phyloP scores from a whole-genome alignment of 495 filamentous ascomycete species.

The Talaromyces nanjingensis region DNA sequence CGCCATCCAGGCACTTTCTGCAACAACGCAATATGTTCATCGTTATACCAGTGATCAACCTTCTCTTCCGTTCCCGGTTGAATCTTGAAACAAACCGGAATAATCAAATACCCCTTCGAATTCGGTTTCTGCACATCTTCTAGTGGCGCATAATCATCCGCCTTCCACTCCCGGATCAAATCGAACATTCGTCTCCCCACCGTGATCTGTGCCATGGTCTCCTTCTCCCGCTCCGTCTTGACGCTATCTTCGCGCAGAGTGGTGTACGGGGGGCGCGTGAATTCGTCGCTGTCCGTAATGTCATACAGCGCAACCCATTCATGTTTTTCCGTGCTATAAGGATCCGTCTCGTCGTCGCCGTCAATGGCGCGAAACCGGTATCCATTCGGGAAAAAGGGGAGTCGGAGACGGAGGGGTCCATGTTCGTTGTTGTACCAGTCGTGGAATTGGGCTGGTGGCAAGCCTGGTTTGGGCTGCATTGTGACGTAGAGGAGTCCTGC shows the following conservation, averaged over 20 bases:
- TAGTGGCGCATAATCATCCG: conserved; percentile 45
- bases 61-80: conserved; percentile 49
- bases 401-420: conserved; percentile 65
- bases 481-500: conserved; percentile 71
- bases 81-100: conserved; percentile 53
- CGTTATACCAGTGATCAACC: conserved; percentile 58
- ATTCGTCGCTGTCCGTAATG: conserved; percentile 61
- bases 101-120: conserved; percentile 52
- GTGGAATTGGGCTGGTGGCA: conserved; percentile 66
- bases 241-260: conserved; percentile 55
- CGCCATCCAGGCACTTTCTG: conserved; percentile 70
- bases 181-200: conserved; percentile 65
- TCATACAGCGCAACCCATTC: conserved; percentile 77
- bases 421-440: conserved; percentile 92
- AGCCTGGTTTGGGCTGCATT: conserved; percentile 60
- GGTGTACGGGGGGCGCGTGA: conserved; percentile 61
- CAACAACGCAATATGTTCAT: conserved; percentile 67
- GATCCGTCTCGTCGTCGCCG: conserved; percentile 13
- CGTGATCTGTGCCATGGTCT: conserved; percentile 67
- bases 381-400: conserved; percentile 68
- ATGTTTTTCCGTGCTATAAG: conserved; percentile 33
- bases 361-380: conserved; percentile 70
- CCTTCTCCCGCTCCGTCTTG: conserved; percentile 65
- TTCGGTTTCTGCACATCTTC: conserved; percentile 48
- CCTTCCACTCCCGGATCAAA: conserved; percentile 46